phyloP scores from a whole-genome alignment of 2,329 filamentous ascomycete genomes.

The Aplosporella prunicola region DNA sequence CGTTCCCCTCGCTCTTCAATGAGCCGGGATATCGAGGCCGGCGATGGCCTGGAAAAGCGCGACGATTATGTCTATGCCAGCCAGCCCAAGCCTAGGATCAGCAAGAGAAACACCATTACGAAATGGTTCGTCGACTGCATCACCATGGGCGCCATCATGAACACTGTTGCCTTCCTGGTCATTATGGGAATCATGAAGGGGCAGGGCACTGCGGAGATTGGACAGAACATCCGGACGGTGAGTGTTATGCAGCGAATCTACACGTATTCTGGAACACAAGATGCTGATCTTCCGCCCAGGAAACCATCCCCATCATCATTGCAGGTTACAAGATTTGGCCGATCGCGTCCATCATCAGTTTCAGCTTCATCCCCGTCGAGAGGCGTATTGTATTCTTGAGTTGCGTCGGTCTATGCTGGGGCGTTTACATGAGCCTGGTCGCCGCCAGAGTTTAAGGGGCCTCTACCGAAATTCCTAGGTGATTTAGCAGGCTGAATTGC shows the following conservation, averaged over 20 bases:
- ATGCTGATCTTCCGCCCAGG: constrained; percentile 27
- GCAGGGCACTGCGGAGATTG: constrained; percentile 23
- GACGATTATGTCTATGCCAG: constrained; percentile 15
- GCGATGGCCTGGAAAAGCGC: constrained; percentile 16
- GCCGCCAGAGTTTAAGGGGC: constrained; percentile 21
- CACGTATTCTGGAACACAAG: constrained; percentile 12
- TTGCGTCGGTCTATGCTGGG: constrained; percentile 63
- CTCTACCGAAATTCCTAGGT: no score
- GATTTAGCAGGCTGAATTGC: no score
- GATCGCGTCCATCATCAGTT: constrained; percentile 60
- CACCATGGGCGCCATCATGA: constrained; percentile 54
- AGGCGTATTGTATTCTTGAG: constrained; percentile 61
- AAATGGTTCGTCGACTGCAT: constrained; percentile 60
- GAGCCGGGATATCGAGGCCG: constrained; percentile 17
- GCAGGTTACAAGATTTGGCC: constrained; percentile 71
- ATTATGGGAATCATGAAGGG: constrained; percentile 45
- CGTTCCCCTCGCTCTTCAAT: no score
- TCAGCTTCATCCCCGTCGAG: constrained; percentile 60
- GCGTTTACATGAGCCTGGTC: constrained; percentile 62
- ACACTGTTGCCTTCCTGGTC: constrained; percentile 56
- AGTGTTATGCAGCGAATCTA: constrained; percentile 16
- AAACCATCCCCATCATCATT: constrained; percentile 26
- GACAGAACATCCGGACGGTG: constrained; percentile 27
- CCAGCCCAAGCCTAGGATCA: constrained; percentile 15
- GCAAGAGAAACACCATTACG: constrained; percentile 49